phyloP scores from a whole-genome alignment of 345 rosid genomes.

The Syzygium jambos region DNA sequence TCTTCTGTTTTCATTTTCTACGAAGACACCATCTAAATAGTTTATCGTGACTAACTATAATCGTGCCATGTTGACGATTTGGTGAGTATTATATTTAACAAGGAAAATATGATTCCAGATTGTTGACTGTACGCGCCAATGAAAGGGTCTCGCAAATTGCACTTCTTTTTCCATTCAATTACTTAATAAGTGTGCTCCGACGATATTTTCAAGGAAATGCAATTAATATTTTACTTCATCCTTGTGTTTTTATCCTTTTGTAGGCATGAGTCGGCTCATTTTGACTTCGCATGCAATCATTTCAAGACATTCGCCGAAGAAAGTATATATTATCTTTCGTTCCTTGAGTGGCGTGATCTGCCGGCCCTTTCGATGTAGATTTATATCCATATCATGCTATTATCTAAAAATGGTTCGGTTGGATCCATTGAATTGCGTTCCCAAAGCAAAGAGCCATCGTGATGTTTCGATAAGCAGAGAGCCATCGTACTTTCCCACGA shows the following conservation, averaged over 20 bases:
- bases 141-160: background rate
- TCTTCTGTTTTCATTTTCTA: background rate
- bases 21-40: background rate
- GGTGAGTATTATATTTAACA: background rate
- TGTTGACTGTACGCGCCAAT: background rate
- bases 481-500: background rate
- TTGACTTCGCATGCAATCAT: background rate
- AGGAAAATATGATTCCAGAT: no score
- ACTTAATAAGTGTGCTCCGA: background rate
- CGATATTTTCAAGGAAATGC: background rate
- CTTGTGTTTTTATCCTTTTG: background rate
- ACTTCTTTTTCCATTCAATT: background rate
- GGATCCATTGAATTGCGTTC: background rate
- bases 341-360: background rate
- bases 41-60: background rate
- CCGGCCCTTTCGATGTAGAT: background rate
- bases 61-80: background rate
- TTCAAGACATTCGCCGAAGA: background rate
- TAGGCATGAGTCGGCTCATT: background rate
- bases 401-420: background rate
- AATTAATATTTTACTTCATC: background rate
- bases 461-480: background rate
- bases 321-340: background rate
- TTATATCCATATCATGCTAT: background rate
- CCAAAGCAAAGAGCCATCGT: background rate